Conservation (phyloP, 2,329 filamentous ascomycete species). For the Fusarium oligoseptatum region DNA sequence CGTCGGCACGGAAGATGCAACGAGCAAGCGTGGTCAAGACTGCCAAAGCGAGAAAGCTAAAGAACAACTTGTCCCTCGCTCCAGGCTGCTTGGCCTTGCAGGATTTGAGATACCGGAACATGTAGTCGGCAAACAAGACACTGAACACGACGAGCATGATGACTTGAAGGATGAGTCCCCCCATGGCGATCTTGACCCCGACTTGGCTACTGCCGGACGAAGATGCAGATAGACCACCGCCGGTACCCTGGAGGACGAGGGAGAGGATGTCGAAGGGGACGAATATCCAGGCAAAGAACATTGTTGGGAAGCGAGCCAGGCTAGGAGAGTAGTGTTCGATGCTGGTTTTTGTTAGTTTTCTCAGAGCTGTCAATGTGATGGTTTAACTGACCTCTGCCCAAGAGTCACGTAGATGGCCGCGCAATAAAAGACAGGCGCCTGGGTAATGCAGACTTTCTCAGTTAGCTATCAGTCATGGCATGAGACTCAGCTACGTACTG, state of each 20-base stretch:
- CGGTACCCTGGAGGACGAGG: constrained; percentile 63
- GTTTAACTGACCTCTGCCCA: constrained; percentile 14
- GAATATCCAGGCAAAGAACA: constrained; percentile 54
- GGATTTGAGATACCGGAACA: constrained; percentile 46
- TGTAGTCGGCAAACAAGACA: constrained; percentile 56
- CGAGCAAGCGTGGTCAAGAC: constrained; percentile 68
- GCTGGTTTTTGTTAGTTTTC: constrained; percentile 12
- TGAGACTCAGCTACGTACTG: constrained; percentile 18
- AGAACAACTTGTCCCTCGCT: constrained; percentile 19
- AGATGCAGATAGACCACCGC: constrained; percentile 59
- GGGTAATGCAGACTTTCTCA: constrained; percentile 67
- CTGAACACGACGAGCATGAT: constrained; percentile 61
- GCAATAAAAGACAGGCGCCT: constrained; percentile 53
- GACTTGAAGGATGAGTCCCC: constrained; percentile 64
- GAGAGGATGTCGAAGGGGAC: constrained; percentile 64
- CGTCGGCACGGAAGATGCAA: constrained; percentile 69
- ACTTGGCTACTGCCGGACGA: constrained; percentile 52
- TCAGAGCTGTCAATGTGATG: rapidly evolving
- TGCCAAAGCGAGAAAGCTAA: constrained; percentile 61
- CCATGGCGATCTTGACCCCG: constrained; percentile 63
- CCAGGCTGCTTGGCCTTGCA: not conserved
- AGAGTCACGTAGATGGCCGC: constrained; percentile 48
- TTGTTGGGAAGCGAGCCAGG: constrained; percentile 52
- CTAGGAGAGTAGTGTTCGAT: constrained; percentile 50
- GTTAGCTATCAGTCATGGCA: too few species aligned